phyloP scores from a whole-genome alignment of 192 early-diverging fungal genomes.

The Coemansia sp. region DNA sequence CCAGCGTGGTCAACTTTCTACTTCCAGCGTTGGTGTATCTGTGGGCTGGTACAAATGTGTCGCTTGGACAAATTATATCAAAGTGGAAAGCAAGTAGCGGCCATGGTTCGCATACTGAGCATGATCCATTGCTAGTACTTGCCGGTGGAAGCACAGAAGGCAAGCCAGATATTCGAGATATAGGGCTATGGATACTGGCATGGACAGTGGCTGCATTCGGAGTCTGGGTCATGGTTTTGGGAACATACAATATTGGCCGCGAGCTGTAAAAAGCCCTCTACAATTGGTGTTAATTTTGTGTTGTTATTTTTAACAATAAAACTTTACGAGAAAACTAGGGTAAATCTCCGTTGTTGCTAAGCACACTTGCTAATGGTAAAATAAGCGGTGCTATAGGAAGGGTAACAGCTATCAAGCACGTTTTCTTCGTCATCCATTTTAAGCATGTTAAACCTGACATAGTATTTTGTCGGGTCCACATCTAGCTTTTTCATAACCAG shows the following conservation, averaged over 20 bases:
- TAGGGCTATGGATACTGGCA: constrained; percentile 24
- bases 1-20: constrained; percentile 41
- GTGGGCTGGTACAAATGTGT: constrained; percentile 40
- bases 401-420: neutral
- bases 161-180: neutral
- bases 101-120: neutral
- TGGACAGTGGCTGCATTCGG: constrained; percentile 34
- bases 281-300: neutral
- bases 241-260: constrained; percentile 26
- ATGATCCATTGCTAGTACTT: constrained; percentile 3
- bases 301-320: no score
- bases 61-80: neutral
- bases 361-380: neutral
- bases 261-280: neutral
- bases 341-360: neutral
- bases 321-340: neutral
- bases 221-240: constrained; percentile 43
- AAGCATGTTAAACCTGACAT: neutral
- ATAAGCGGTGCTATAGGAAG: neutral
- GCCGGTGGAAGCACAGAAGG: neutral
- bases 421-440: neutral
- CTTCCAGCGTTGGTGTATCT: constrained; percentile 33
- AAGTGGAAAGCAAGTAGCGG: neutral
- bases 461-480: neutral
- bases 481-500: neutral